These are phyloP conservation scores for Graphiopsis chlorocephala DNA, from an alignment of 2,329 filamentous ascomycete genomes.

Conservation along the genomic window DNA sequence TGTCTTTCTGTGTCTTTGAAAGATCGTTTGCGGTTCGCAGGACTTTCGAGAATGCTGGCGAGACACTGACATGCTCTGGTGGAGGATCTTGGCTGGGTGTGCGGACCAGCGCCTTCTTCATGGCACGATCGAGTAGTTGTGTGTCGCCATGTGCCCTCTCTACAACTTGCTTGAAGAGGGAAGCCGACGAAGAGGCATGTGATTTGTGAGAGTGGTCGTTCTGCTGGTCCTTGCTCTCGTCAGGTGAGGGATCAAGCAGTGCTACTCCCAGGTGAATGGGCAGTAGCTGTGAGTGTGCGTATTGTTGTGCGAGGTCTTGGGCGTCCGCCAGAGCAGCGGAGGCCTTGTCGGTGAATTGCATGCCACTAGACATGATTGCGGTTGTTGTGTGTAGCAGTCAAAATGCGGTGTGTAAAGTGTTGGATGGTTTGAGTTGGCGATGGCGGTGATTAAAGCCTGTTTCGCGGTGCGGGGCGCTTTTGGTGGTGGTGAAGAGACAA, in stretches of 20 bases:
- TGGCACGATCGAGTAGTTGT: conserved; percentile 78
- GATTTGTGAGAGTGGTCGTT: conserved; percentile 60
- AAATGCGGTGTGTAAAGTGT: neutral
- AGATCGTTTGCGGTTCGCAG: conserved; percentile 82
- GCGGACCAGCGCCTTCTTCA: conserved; percentile 90
- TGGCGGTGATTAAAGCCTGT: conserved; percentile 11
- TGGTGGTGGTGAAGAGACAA: neutral
- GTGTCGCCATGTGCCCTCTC: conserved; percentile 91
- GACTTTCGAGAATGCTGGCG: conserved; percentile 77
- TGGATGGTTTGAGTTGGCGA: neutral
- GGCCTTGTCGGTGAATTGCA: conserved; percentile 92
- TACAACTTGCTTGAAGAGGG: conserved; percentile 92
- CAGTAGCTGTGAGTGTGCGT: conserved; percentile 84
- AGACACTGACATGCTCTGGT: conserved; percentile 80
- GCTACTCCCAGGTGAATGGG: conserved; percentile 86
- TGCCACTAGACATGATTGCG: conserved; percentile 65
- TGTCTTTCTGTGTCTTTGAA: conserved; percentile 97
- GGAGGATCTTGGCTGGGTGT: conserved; percentile 93
- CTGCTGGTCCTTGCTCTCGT: conserved; percentile 76
- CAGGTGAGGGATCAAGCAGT: conserved; percentile 71
- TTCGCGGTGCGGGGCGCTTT: conserved; percentile 10
- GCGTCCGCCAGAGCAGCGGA: conserved; percentile 87
- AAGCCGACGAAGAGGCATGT: conserved; percentile 59
- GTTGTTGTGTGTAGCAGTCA: conserved; percentile 9
- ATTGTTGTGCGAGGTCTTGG: conserved; percentile 82